Conservation (phyloP, 2,329 filamentous ascomycete genomes). For the Colletotrichum musae region DNA sequence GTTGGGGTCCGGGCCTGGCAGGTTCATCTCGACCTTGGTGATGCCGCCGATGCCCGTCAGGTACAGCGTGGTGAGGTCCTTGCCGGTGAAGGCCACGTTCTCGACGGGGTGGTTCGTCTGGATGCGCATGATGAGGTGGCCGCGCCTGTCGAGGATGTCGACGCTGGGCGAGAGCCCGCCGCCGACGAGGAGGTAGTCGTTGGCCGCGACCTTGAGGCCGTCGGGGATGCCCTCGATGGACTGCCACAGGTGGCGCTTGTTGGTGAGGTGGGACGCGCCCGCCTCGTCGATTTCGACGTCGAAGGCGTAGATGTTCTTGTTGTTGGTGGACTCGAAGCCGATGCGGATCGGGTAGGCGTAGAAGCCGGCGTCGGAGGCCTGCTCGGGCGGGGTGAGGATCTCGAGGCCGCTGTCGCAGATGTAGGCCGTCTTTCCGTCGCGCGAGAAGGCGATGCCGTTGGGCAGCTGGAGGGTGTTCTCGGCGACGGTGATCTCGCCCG, state of each 20-base stretch:
- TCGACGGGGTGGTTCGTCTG: slow-evolving; percentile 15
- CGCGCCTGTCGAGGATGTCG: background rate
- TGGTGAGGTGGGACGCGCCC: background rate
- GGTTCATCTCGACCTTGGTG: slow-evolving; percentile 4
- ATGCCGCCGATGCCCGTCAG: background rate
- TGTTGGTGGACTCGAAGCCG: slow-evolving; percentile 1
- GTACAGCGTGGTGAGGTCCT: slow-evolving; percentile 7
- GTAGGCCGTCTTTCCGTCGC: background rate
- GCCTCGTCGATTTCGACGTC: background rate
- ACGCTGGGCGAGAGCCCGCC: background rate
- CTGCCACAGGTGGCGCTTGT: slow-evolving; percentile 10
- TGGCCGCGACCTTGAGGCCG: slow-evolving; percentile 6
- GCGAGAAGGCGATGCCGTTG: slow-evolving; percentile 1
- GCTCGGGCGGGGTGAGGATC: background rate
- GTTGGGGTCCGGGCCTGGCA: background rate
- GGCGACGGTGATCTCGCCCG: background rate
- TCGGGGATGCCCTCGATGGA: background rate
- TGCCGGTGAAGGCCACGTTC: slow-evolving; percentile 7
- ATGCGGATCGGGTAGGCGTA: background rate
- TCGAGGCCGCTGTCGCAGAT: background rate
- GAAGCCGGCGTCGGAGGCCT: background rate
- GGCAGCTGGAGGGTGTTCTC: background rate
- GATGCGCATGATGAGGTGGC: slow-evolving; percentile 6
- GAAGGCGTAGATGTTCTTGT: slow-evolving; percentile 2
- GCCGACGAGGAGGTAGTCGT: slow-evolving; percentile 1